Conservation (phyloP, 140 eudicot species). For the Oenanthe javanica region DNA sequence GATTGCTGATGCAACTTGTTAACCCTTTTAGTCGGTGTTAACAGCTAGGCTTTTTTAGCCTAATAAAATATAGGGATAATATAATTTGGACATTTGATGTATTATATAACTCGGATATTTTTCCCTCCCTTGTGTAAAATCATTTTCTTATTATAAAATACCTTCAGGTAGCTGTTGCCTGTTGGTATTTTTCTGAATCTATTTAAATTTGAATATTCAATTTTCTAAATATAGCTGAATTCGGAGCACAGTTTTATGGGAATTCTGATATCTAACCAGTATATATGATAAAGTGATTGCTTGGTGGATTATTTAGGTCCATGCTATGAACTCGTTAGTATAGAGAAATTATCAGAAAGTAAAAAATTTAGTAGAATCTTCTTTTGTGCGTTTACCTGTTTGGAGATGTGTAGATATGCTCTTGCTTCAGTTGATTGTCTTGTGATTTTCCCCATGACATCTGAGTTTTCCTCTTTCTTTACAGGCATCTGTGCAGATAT, state of each 20-base stretch:
- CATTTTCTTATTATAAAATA: neutral
- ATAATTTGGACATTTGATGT: neutral
- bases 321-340: neutral
- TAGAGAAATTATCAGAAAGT: neutral
- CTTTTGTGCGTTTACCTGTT: neutral
- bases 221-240: neutral
- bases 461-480: conserved; percentile 8
- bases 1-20: neutral
- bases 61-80: neutral
- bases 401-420: neutral
- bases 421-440: neutral
- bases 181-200: neutral
- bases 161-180: neutral
- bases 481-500: conserved; percentile 94
- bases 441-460: neutral
- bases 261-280: neutral
- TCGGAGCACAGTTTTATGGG: neutral
- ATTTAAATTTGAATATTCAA: neutral
- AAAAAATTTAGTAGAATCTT: neutral
- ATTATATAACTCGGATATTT: neutral
- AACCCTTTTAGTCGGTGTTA: neutral
- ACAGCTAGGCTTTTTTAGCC: neutral
- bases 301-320: neutral
- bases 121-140: neutral
- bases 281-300: neutral